A percentile compares a stretch with the other conserved stretches of the same genome.
phyloP scores from a whole-genome alignment of 176 grass and related monocot species.

The Phoenix dactylifera region DNA sequence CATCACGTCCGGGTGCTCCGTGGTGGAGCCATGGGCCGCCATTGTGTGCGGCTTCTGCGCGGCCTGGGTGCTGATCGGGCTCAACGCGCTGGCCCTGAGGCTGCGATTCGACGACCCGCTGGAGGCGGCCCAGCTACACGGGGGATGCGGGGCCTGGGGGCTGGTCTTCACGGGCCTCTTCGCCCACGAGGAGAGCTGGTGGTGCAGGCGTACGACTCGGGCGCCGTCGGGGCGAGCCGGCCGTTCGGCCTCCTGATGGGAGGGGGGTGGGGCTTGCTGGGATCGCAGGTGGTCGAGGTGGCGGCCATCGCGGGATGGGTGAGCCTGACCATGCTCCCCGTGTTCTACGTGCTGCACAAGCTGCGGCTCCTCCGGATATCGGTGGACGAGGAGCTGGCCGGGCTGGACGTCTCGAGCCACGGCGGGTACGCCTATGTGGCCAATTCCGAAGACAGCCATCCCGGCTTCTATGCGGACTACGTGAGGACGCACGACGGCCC shows the following conservation, averaged over 20 bases:
- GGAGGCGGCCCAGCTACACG: too few species aligned
- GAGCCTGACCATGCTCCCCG: conserved; percentile 19
- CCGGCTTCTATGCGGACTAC: conserved; percentile 2
- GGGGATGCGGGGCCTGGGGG: too few species aligned
- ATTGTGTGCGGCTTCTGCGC: too few species aligned
- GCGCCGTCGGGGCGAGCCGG: background rate
- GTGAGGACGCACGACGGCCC: background rate
- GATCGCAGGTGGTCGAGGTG: conserved; percentile 19
- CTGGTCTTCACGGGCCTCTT: too few species aligned
- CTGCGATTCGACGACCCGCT: too few species aligned
- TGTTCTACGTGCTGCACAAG: conserved; percentile 30
- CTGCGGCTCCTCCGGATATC: conserved; percentile 22
- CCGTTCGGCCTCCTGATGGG: conserved; percentile 33
- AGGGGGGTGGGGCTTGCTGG: conserved; percentile 26
- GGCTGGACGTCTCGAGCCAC: conserved; percentile 28
- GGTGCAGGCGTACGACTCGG: too few species aligned
- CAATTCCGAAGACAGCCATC: conserved; percentile 11
- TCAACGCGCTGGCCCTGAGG: too few species aligned
- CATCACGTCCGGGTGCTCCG: too few species aligned
- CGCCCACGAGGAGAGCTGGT: too few species aligned
- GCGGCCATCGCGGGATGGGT: conserved; percentile 18
- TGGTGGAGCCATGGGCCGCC: too few species aligned
- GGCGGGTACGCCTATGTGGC: conserved; percentile 23
- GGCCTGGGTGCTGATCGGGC: too few species aligned
- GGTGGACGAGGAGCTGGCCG: conserved; percentile 8